Percentiles rank a stretch among this genome's conserved stretches.
These are phyloP conservation scores for Stemphylium beticola DNA, from an alignment of 2,329 filamentous ascomycete species.

Conservation along the genomic window DNA sequence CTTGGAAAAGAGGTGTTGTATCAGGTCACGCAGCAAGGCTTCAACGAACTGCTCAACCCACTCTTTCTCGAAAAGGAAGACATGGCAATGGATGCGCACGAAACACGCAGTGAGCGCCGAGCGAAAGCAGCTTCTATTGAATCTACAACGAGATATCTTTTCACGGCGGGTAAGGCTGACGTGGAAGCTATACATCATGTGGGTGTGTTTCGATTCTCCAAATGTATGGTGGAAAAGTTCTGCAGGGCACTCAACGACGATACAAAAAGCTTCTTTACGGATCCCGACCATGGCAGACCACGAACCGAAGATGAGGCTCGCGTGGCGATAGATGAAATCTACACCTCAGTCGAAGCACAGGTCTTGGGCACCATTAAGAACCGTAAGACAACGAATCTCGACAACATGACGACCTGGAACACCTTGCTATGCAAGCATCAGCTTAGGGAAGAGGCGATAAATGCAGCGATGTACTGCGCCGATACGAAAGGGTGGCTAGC, in stretches of 20 bases:
- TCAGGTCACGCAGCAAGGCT: slow-evolving; percentile 87
- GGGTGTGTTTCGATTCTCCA: slow-evolving; percentile 38
- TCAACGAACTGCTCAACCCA: slow-evolving; percentile 88
- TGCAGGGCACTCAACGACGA: slow-evolving; percentile 17
- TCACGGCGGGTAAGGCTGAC: slow-evolving; percentile 15
- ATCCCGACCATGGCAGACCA: slow-evolving; percentile 3
- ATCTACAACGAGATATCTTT: slow-evolving; percentile 18
- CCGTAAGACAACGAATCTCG: slow-evolving; percentile 14
- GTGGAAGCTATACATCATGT: slow-evolving; percentile 26
- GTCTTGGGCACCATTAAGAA: slow-evolving; percentile 18
- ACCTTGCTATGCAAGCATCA: slow-evolving; percentile 31
- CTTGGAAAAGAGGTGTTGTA: slow-evolving; percentile 88
- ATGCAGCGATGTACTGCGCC: slow-evolving; percentile 20
- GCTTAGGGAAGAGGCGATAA: slow-evolving; percentile 28
- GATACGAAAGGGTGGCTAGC: slow-evolving; percentile 26
- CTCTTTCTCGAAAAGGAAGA: slow-evolving; percentile 85
- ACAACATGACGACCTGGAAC: slow-evolving; percentile 29
- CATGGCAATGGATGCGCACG: slow-evolving; percentile 69
- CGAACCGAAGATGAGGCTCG: slow-evolving; percentile 9
- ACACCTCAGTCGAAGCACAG: slow-evolving; percentile 25
- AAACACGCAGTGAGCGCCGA: slow-evolving; percentile 39
- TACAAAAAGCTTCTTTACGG: slow-evolving; percentile 16
- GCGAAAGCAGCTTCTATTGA: slow-evolving; percentile 30
- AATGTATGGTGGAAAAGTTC: slow-evolving; percentile 31
- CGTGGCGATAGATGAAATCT: slow-evolving; percentile 13